Base-by-base conservation (phyloP, 257 asterid species). In the Jacaranda copaia region DNA sequence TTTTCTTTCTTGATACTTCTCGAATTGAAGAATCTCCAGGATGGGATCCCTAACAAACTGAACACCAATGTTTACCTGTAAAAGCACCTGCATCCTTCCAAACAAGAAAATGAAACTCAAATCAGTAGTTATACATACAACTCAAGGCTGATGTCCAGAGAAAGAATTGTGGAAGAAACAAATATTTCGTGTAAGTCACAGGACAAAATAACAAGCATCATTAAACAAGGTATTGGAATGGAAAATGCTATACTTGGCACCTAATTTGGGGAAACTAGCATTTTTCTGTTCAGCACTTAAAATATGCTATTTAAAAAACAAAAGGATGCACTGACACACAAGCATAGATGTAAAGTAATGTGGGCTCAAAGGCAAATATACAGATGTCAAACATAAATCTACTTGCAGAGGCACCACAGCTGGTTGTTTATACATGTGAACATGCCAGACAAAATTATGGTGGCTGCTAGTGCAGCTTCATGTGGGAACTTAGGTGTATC, bases 51-150 rank as follows among this genome's bases (percentile, higher is more conserved):
- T 88, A 67, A 90, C 84, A 77, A 86, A 85, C 77, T 89, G 96
- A 75, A 85, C 88, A 76, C 94, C 93, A 78, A 96, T 86, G 85
- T 89, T 91, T 81, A 92, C 86, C 84, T 93, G 98, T 92, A 96
- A 93, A 83, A 93, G 96, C 79, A 96, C 96, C 99, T 96, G 99
- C 96, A 92, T 89, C 93, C 97, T 91, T 93, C 97, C 99, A 85
- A 82, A 85, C 87, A 93, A 84, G 77, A 89, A 86, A 81, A 84
- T 79, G 75, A 77, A 84, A 86, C 77, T 84, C 88, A 91, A 78
- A 85, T 89, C 86, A 85, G 84, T 67, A 76, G 84, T 55, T 70
- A 69, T 67, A 64, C 80, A 79, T 53, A 67, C 61, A 70, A 43
- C 59, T 65, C 64, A 81, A 72, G 72, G 58, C 61, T 57, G 77